Evolutionary conservation across 306 rosid species (phyloP).

Genomic region (Cajanus cajan): DNA sequence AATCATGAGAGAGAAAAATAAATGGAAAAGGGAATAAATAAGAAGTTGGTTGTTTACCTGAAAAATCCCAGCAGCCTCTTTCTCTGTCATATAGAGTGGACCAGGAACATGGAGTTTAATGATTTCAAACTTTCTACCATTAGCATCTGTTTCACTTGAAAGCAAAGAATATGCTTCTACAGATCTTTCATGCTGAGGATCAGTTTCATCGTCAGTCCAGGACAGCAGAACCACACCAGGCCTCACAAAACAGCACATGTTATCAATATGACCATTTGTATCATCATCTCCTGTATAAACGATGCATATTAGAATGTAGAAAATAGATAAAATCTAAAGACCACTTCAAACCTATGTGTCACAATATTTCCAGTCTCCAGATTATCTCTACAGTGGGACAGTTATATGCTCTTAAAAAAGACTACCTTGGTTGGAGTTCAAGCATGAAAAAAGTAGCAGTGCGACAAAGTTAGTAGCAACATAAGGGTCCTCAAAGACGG

Average conservation of each 20-base stretch:
- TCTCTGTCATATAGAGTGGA: slow-evolving; percentile 72
- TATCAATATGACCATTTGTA: slow-evolving; percentile 95
- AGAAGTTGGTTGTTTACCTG: slow-evolving; percentile 44
- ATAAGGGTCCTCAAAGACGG: background rate
- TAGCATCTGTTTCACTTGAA: slow-evolving; percentile 67
- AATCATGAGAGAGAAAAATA: background rate
- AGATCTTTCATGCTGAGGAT: slow-evolving; percentile 85
- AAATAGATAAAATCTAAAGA: background rate
- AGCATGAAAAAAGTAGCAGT: background rate
- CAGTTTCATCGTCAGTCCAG: slow-evolving; percentile 79
- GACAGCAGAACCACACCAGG: slow-evolving; percentile 89
- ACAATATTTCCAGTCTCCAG: slow-evolving; percentile 6
- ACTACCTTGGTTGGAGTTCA: background rate
- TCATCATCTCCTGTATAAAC: slow-evolving; percentile 84
- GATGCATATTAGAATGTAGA: slow-evolving; percentile 19
- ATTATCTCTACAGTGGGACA: background rate
- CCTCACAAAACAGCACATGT: slow-evolving; percentile 85
- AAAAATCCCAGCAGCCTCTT: slow-evolving; percentile 72
- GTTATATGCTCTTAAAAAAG: background rate
- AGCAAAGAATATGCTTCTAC: slow-evolving; percentile 68
- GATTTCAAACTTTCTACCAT: slow-evolving; percentile 70
- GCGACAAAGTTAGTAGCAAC: background rate
- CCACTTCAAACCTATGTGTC: slow-evolving; percentile 1
- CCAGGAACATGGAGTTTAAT: slow-evolving; percentile 77
- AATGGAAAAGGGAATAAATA: slow-evolving; percentile 8